Evolutionary conservation across 1,139 yeast genomes (phyloP), one percentile per base, ranked within the genome.

Genomic region (Eremothecium gossypii): DNA sequence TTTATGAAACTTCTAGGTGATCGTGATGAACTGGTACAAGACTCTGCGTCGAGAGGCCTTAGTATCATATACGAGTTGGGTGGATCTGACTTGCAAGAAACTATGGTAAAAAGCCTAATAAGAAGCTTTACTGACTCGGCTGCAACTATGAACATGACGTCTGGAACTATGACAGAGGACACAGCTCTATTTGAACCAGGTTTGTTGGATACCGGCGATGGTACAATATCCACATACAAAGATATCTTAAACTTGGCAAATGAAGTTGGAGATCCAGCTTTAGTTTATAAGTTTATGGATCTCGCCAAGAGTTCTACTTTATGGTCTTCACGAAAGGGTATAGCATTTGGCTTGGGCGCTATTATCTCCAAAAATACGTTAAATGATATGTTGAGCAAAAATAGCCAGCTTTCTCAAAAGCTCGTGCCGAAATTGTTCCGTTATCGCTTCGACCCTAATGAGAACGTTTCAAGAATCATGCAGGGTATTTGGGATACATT

Each of bases 211-310:
- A 85, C 95, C 0, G 83, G 82, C 39, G 93, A 84, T 50, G 91
- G 89, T 1, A 83, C 95, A 0, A 79, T 89, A 2, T 83, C 95
- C 0, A 87, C 96, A 0, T 89, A 89, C 56, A 84, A 83, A 53
- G 93, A 83, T 61, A 86, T 89, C 28, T 67, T 89, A 51, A 83
- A 71, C 53, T 69, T 91, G 41, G 97, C 97, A 0, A 79, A 93
- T 1, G 97, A 91, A 57, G 93, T 87, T 4, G 97, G 97, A 33
- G 96, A 91, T 61, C 95, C 97, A 14, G 76, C 94, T 55, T 72
- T 91, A 52, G 96, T 91, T 5, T 91, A 91, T 62, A 85, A 87
- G 55, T 91, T 91, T 57, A 86, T 91, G 96, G 79, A 95, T 0
- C 66, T 91, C 44, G 95, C 97, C 0, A 83, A 85, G 48, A 82